Evolutionary conservation across 768 basidiomycete species (phyloP).

Genomic region (Agrocybe chaxingu): DNA sequence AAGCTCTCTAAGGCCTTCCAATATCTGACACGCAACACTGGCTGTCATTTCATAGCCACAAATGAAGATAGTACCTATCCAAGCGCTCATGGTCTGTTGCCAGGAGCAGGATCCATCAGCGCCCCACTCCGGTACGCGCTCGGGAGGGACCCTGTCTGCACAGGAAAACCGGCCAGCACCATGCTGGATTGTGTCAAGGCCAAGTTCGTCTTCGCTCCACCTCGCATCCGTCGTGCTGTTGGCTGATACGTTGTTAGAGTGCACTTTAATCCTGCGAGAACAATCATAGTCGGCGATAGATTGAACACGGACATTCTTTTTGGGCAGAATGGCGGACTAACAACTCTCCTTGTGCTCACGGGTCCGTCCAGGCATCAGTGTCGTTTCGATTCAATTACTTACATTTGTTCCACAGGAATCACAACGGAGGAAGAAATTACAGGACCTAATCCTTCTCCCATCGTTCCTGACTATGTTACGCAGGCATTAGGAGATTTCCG

Average conservation of each 20-base stretch:
- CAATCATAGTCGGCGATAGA: conserved; percentile 96
- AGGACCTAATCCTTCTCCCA: conserved; percentile 64
- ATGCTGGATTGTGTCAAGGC: conserved; percentile 93
- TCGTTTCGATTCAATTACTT: conserved; percentile 1
- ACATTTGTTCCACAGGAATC: conserved; percentile 52
- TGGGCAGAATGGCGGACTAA: conserved; percentile 79
- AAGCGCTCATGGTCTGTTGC: conserved; percentile 63
- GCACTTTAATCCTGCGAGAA: conserved; percentile 78
- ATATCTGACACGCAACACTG: conserved; percentile 79
- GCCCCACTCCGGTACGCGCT: conserved; percentile 77
- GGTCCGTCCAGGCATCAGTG: conserved; percentile 40
- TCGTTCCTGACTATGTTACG: conserved; percentile 81
- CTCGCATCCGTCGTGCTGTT: not conserved
- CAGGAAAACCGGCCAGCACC: conserved; percentile 87
- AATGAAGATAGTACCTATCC: conserved; percentile 95
- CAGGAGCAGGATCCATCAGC: conserved; percentile 82
- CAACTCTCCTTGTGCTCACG: conserved; percentile 90
- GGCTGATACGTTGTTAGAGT: conserved; percentile 48
- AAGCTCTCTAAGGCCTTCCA: conserved; percentile 92
- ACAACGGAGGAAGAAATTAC: conserved; percentile 71
- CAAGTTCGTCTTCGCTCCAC: conserved; percentile 33
- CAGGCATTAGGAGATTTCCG: conserved; percentile 80
- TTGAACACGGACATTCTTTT: conserved; percentile 96
- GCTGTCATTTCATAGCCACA: conserved; percentile 83
- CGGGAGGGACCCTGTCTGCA: conserved; percentile 66